Percentiles rank a stretch among this genome's conserved stretches.
phyloP scores from a whole-genome alignment of 2,329 filamentous ascomycete genomes.

The Annulohypoxylon truncatum region DNA sequence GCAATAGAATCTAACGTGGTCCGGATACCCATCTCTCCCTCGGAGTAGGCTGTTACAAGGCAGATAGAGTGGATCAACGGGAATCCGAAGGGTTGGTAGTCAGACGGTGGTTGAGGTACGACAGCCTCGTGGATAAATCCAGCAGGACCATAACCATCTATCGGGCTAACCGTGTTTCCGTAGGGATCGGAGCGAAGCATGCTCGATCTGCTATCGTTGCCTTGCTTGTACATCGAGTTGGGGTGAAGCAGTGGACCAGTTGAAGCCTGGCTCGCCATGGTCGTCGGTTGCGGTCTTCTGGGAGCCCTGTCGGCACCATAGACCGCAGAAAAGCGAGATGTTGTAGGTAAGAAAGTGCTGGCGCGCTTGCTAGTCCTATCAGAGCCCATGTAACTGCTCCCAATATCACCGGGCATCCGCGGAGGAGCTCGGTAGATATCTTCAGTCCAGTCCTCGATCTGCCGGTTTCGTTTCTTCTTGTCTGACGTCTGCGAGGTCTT shows the following conservation, averaged over 20 bases:
- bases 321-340: slow-evolving; percentile 92
- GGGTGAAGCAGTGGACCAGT: slow-evolving; percentile 78
- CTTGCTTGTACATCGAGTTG: slow-evolving; percentile 76
- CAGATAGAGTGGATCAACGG: slow-evolving; percentile 94
- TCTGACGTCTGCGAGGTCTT: slow-evolving; percentile 87
- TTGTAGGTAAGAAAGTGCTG: slow-evolving; percentile 89
- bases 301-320: slow-evolving; percentile 77
- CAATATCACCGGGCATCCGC: slow-evolving; percentile 79
- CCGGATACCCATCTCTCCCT: slow-evolving; percentile 90
- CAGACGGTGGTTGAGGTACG: slow-evolving; percentile 93
- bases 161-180: slow-evolving; percentile 62
- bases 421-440: slow-evolving; percentile 95
- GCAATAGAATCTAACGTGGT: slow-evolving; percentile 96
- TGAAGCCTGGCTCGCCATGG: slow-evolving; percentile 91
- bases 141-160: slow-evolving; percentile 81
- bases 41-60: slow-evolving; percentile 95
- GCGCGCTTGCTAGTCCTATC: slow-evolving; percentile 83
- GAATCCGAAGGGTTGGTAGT: slow-evolving; percentile 98
- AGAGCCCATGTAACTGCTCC: slow-evolving; percentile 70
- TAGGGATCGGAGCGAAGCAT: slow-evolving; percentile 72
- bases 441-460: slow-evolving; percentile 98
- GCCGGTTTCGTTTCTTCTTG: slow-evolving; percentile 84
- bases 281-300: slow-evolving; percentile 74
- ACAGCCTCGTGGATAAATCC: slow-evolving; percentile 98
- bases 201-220: slow-evolving; percentile 72